Evolutionary conservation across 2,329 filamentous ascomycete species (phyloP).

Genomic region (Aureobasidium sp.): DNA sequence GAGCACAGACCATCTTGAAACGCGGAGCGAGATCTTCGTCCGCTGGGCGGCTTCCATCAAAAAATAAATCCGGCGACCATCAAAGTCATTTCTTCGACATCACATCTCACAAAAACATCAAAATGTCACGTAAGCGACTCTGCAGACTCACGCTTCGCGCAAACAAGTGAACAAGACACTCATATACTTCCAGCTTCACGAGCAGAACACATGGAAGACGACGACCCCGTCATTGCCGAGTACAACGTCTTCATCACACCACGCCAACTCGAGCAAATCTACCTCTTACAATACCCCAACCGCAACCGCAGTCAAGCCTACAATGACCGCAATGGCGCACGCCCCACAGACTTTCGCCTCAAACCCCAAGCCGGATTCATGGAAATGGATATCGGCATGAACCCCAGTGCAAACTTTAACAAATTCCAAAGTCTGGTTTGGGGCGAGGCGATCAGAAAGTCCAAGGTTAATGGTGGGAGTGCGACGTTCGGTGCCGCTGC

Average conservation of each 20-base stretch:
- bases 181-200: neutral
- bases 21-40: neutral
- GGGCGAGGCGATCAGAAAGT: constrained; percentile 62
- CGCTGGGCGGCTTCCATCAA: constrained; percentile 1
- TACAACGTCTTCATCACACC: constrained; percentile 87
- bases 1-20: neutral
- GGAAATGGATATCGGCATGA: constrained; percentile 84
- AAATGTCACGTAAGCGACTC: constrained; percentile 18
- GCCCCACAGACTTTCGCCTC: constrained; percentile 67
- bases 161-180: neutral
- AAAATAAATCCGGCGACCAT: constrained; percentile 12
- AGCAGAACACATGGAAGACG: constrained; percentile 21
- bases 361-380: constrained; percentile 77
- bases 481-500: constrained; percentile 40
- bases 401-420: constrained; percentile 68
- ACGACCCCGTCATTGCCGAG: constrained; percentile 42
- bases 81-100: neutral
- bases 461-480: constrained; percentile 29
- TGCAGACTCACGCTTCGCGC: neutral
- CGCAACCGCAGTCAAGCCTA: constrained; percentile 58
- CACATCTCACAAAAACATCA: constrained; percentile 13
- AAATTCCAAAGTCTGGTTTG: constrained; percentile 72
- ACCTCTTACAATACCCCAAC: constrained; percentile 85
- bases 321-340: constrained; percentile 45
- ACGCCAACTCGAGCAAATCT: constrained; percentile 48